Evolutionary conservation across 208 protist species (phyloP), one percentile per base, ranked within the genome.

Genomic region (Acanthamoeba triangularis): DNA sequence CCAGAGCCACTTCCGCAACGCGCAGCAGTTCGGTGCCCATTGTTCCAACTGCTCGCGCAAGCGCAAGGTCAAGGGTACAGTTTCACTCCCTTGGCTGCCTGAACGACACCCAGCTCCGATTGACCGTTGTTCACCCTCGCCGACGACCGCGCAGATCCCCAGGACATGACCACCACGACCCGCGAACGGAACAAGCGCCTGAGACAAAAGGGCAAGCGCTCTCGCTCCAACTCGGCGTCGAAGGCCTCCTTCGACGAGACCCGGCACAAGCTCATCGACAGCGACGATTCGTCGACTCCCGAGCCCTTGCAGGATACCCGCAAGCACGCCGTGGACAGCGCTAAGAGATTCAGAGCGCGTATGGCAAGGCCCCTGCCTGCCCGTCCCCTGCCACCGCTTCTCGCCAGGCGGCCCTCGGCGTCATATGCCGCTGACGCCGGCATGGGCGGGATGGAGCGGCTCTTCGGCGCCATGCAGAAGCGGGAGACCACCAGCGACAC

Each of bases 1-100:
- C 10, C 72, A 93, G 69, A 84, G 88, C 41, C 85, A 84, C 30
- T 97, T 97, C 87, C 95, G 90, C 84, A 97, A 97, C 35, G 94
- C 87, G 20, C 96, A 97, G 82, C 96, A 97, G 95, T 97, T 97
- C 90, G 96, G 96, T 44, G 96, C 96, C 37, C 96, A 97, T 44
- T 97, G 96, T 41, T 95, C 80, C 63, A 97, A 97, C 74, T 97
- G 96, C 63, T 97, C 96, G 1, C 92, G 96, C 74, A 97, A 97
- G 69, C 96, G 94, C 76, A 97, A 95, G 74, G 87, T 80, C 18
- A 95, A 95, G 54, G 82, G 93, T 95, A 90, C 13, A 54, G 49
- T 72, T 8, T 35, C 14, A 13, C 23, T 72, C 20, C 5, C 20
- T 72, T 4, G 8, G 30, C n/a, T 28, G 6, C n/a, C 69, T 6